phyloP scores from a whole-genome alignment of 192 early-diverging fungal species.

The Linnemannia schmuckeri region DNA sequence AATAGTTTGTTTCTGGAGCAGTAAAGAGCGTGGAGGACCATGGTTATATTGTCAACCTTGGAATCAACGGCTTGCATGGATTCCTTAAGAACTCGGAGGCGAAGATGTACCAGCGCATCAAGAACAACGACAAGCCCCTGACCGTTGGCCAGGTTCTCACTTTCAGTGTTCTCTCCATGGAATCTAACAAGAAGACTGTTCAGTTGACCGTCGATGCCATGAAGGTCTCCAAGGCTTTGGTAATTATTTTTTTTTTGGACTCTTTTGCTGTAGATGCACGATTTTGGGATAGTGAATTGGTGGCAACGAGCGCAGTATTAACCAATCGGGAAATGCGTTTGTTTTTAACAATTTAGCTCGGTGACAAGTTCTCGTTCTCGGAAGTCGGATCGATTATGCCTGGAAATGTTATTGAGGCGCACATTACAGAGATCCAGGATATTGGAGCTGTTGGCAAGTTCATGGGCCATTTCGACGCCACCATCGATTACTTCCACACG shows the following conservation, averaged over 20 bases:
- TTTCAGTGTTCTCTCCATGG: conserved; percentile 71
- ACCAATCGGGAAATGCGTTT: background rate
- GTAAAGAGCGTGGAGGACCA: conserved; percentile 93
- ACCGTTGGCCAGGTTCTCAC: conserved; percentile 82
- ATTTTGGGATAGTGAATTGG: background rate
- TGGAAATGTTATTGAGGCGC: conserved; percentile 78
- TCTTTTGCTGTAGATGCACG: background rate
- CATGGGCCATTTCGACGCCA: conserved; percentile 88
- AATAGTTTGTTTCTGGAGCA: conserved; percentile 71
- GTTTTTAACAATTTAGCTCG: conserved; percentile 21
- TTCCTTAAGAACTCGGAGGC: conserved; percentile 84
- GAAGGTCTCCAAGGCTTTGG: conserved; percentile 63
- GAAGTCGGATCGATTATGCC: conserved; percentile 85
- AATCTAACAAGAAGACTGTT: conserved; percentile 73
- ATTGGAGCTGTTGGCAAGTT: conserved; percentile 79
- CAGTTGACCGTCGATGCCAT: conserved; percentile 76
- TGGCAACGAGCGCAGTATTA: background rate
- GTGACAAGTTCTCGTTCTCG: conserved; percentile 63
- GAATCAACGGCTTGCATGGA: conserved; percentile 75
- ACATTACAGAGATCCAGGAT: conserved; percentile 72
- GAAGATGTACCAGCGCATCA: conserved; percentile 70
- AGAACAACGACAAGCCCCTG: conserved; percentile 72
- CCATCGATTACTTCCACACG: conserved; percentile 73
- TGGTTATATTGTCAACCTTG: conserved; percentile 87
- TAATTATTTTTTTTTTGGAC: conserved; percentile 34